These are phyloP conservation scores for Rhytidhysteron rufulum DNA, from an alignment of 2,329 filamentous ascomycete genomes.

Conservation along the genomic window DNA sequence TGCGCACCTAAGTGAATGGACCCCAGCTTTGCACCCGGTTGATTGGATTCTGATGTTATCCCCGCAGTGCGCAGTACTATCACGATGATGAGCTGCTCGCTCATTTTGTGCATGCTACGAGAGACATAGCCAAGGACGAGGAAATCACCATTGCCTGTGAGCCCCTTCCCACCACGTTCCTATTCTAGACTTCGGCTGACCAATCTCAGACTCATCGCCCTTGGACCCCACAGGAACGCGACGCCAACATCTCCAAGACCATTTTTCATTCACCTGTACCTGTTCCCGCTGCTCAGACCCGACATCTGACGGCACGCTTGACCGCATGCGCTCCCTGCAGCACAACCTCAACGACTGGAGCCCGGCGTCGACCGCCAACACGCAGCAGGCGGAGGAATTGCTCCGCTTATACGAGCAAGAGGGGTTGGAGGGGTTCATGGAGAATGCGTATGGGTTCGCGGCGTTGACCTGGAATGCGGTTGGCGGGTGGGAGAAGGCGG, in stretches of 20 bases:
- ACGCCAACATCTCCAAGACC: constrained; percentile 25
- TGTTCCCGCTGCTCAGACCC: constrained; percentile 33
- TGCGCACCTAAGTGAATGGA: constrained; percentile 32
- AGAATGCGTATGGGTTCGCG: constrained; percentile 37
- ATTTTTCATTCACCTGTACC: constrained; percentile 40
- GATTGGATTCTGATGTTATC: background rate
- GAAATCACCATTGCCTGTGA: constrained; percentile 42
- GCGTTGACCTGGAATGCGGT: constrained; percentile 39
- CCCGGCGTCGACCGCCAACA: constrained; percentile 11
- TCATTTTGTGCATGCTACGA: constrained; percentile 37
- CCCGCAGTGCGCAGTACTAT: constrained; percentile 36
- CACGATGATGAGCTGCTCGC: constrained; percentile 32
- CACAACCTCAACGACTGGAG: constrained; percentile 28
- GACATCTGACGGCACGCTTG: constrained; percentile 28
- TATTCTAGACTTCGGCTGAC: background rate
- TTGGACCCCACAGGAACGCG: constrained; percentile 27
- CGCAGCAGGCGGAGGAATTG: constrained; percentile 27
- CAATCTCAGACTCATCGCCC: constrained; percentile 30
- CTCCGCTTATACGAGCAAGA: constrained; percentile 33
- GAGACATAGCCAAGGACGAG: constrained; percentile 30
- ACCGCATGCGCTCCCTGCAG: constrained; percentile 28
- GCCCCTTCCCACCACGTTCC: background rate
- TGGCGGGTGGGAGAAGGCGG: constrained; percentile 18
- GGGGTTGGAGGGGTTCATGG: constrained; percentile 37
- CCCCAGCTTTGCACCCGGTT: background rate